Conservation (phyloP, 257 asterid species). For the Thymus quinquecostatus region DNA sequence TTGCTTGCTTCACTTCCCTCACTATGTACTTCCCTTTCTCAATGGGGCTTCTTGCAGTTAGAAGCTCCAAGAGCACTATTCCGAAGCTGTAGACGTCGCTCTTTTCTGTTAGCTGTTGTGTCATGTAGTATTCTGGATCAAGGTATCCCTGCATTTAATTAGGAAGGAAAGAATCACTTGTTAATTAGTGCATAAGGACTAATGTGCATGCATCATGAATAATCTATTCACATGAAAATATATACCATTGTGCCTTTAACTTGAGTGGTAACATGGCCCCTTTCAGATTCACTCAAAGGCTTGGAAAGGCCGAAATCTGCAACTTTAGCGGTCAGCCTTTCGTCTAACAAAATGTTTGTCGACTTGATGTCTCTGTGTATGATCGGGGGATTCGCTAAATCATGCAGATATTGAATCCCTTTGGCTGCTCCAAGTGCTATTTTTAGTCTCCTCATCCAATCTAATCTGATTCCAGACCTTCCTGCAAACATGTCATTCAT, state of each 20-base stretch:
- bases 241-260: conserved; percentile 93
- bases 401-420: conserved; percentile 88
- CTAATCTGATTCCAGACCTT: conserved; percentile 72
- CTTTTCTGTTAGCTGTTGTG: conserved; percentile 80
- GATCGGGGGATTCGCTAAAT: conserved; percentile 86
- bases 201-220: no score
- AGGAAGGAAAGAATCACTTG: neutral
- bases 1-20: conserved; percentile 57
- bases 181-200: no score
- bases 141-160: conserved; percentile 65
- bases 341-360: conserved; percentile 72
- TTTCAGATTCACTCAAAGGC: conserved; percentile 55
- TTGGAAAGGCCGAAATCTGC: conserved; percentile 94
- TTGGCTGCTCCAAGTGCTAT: conserved; percentile 82
- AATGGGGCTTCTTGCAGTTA: conserved; percentile 68
- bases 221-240: neutral
- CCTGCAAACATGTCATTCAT: conserved; percentile 45
- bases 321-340: conserved; percentile 76
- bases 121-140: conserved; percentile 96
- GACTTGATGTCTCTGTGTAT: conserved; percentile 88
- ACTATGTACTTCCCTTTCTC: conserved; percentile 84
- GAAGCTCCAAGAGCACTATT: conserved; percentile 59
- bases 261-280: conserved; percentile 84
- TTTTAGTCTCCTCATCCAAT: conserved; percentile 84
- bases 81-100: conserved; percentile 92